These are phyloP conservation scores for Venturia pyrina DNA, from an alignment of 2,329 filamentous ascomycete genomes.

Conservation along the genomic window DNA sequence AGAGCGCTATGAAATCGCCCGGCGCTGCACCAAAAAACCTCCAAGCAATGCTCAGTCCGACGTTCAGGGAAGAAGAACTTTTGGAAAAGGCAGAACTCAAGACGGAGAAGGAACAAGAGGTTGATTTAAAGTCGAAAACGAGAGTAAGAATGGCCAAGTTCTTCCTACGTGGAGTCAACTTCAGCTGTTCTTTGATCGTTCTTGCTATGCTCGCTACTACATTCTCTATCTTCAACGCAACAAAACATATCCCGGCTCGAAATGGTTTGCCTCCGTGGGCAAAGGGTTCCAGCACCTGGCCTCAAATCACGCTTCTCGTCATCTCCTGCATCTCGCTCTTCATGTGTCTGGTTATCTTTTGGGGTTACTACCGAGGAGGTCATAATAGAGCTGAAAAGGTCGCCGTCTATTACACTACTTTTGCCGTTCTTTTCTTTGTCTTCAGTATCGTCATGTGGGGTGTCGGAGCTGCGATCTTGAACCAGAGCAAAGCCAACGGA, in stretches of 20 bases:
- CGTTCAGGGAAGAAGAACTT: conserved; percentile 77
- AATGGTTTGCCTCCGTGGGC: conserved; percentile 85
- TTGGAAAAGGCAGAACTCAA: conserved; percentile 73
- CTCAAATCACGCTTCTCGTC: conserved; percentile 71
- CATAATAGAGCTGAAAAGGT: conserved; percentile 86
- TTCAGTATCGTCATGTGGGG: conserved; percentile 90
- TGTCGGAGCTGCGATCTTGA: conserved; percentile 72
- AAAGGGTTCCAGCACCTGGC: conserved; percentile 68
- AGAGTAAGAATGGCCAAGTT: conserved; percentile 90
- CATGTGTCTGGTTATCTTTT: conserved; percentile 70
- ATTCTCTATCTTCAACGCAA: conserved; percentile 86
- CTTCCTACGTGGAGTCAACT: conserved; percentile 88
- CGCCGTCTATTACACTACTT: conserved; percentile 88
- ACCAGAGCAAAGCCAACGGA: conserved; percentile 63
- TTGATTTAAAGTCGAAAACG: conserved; percentile 84
- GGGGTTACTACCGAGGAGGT: conserved; percentile 79
- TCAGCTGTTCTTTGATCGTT: conserved; percentile 92
- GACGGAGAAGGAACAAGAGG: conserved; percentile 79
- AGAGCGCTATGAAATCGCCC: conserved; percentile 82
- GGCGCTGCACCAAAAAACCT: conserved; percentile 67
- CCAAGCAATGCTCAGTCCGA: conserved; percentile 76
- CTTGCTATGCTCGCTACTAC: conserved; percentile 82
- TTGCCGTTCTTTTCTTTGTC: conserved; percentile 88
- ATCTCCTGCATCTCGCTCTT: conserved; percentile 73
- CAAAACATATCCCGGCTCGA: conserved; percentile 60